Conservation (phyloP, 2,329 filamentous ascomycete genomes). For the Trichophyton mentagrophytes region DNA sequence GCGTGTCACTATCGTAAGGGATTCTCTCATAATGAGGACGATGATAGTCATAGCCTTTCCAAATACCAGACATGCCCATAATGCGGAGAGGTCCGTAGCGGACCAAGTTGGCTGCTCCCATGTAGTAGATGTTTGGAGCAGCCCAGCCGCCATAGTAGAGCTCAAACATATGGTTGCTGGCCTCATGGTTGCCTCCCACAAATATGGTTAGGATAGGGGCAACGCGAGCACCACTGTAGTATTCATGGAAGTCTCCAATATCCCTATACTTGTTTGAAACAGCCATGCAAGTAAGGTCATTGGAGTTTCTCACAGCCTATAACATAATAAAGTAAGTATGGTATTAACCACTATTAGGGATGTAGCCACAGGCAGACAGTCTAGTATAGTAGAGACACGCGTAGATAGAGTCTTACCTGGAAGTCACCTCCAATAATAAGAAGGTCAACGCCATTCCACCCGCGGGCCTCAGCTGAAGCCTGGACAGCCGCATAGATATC, state of each 20-base stretch:
- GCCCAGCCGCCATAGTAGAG: slow-evolving; percentile 96
- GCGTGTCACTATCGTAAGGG: slow-evolving; percentile 64
- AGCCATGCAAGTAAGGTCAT: slow-evolving; percentile 77
- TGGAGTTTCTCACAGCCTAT: slow-evolving; percentile 76
- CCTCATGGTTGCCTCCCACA: slow-evolving; percentile 90
- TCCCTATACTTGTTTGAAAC: slow-evolving; percentile 77
- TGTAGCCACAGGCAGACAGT: no score
- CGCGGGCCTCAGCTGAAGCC: slow-evolving; percentile 53
- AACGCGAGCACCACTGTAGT: slow-evolving; percentile 65
- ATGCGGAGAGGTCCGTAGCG: slow-evolving; percentile 75
- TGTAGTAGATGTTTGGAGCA: slow-evolving; percentile 91
- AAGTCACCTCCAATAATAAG: slow-evolving; percentile 96
- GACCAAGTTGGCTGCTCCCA: slow-evolving; percentile 83
- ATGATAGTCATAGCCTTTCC: slow-evolving; percentile 79
- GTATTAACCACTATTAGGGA: neutral
- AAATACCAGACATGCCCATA: slow-evolving; percentile 83
- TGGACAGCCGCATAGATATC: slow-evolving; percentile 76
- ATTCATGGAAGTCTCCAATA: slow-evolving; percentile 86
- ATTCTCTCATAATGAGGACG: slow-evolving; percentile 74
- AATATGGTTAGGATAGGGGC: slow-evolving; percentile 89
- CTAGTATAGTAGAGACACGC: neutral
- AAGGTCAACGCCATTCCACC: slow-evolving; percentile 73
- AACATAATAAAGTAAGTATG: slow-evolving; percentile 1
- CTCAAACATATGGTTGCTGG: slow-evolving; percentile 78
- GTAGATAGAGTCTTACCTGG: slow-evolving; percentile 43